A percentile compares a stretch with the other conserved stretches of the same genome.
phyloP scores from a whole-genome alignment of 108 stramenopile species.

The Skeletonema potamos region DNA sequence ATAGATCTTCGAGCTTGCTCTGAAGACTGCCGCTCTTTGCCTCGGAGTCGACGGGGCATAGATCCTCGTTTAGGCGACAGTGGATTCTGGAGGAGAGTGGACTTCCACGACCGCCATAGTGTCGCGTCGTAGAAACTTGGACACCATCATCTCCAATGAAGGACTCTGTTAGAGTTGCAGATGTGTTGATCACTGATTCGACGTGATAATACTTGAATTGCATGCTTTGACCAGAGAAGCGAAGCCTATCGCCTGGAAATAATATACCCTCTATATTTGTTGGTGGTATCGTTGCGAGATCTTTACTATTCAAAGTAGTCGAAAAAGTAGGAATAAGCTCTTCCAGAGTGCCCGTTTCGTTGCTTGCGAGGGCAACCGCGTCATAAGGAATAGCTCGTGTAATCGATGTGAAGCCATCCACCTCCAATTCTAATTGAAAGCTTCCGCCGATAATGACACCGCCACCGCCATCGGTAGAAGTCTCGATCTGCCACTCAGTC shows the following conservation, averaged over 20 bases:
- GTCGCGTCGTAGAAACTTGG: conserved; percentile 40
- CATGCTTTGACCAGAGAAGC: conserved; percentile 42
- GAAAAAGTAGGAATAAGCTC: conserved; percentile 34
- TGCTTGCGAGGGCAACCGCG: conserved; percentile 63
- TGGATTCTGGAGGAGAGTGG: conserved; percentile 47
- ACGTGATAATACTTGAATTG: conserved; percentile 49
- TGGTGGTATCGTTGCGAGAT: conserved; percentile 33
- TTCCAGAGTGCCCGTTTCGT: conserved; percentile 57
- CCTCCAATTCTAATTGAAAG: conserved; percentile 57
- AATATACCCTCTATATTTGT: conserved; percentile 36
- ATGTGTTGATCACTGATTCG: conserved; percentile 31
- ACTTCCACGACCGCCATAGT: conserved; percentile 61
- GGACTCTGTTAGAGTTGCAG: conserved; percentile 24
- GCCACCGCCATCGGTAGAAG: conserved; percentile 18
- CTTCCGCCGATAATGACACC: conserved; percentile 52
- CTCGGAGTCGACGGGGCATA: conserved; percentile 36
- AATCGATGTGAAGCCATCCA: conserved; percentile 38
- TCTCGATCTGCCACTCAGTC: conserved; percentile 67
- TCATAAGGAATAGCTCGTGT: conserved; percentile 79
- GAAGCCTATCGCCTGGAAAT: conserved; percentile 55
- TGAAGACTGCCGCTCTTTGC: conserved; percentile 69
- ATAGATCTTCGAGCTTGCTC: conserved; percentile 61
- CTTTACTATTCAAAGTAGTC: conserved; percentile 12
- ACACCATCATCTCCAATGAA: conserved; percentile 36
- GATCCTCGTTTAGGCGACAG: conserved; percentile 35